phyloP scores from a whole-genome alignment of 2,329 filamentous ascomycete species.

The Knufia fluminis region DNA sequence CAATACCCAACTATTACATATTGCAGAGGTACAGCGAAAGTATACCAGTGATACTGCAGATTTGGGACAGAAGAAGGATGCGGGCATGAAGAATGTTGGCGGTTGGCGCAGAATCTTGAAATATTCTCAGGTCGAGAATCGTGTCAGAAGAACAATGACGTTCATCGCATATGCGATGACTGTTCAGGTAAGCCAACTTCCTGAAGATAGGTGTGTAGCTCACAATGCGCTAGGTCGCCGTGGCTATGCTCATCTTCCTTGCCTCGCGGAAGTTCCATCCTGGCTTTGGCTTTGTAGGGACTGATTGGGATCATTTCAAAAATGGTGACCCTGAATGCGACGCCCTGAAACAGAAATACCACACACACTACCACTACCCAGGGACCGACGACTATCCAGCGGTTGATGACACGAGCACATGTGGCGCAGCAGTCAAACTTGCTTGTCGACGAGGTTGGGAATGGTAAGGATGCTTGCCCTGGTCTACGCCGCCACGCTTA shows the following conservation, averaged over 20 bases:
- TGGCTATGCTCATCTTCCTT: conserved; percentile 52
- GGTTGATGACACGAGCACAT: no score
- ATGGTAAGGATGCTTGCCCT: conserved; percentile 39
- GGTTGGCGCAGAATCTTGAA: conserved; percentile 26
- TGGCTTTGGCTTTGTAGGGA: conserved; percentile 40
- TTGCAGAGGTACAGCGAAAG: conserved; percentile 45
- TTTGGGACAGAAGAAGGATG: background rate
- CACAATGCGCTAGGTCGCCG: conserved; percentile 39
- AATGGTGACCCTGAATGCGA: no score
- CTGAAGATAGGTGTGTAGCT: conserved; percentile 15
- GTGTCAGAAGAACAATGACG: conserved; percentile 42
- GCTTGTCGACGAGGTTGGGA: conserved; percentile 50
- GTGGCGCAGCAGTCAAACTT: conserved; percentile 37
- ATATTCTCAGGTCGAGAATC: conserved; percentile 35
- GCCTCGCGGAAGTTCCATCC: conserved; percentile 57
- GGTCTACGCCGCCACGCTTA: conserved; percentile 10
- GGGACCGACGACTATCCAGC: no score
- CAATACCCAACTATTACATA: conserved; percentile 51
- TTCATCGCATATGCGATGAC: conserved; percentile 47
- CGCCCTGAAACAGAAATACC: no score
- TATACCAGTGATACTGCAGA: conserved; percentile 11
- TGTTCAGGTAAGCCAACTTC: conserved; percentile 40
- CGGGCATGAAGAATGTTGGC: conserved; percentile 22
- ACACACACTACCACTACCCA: no score
- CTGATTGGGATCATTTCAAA: conserved; percentile 22